Evolutionary conservation across 1,139 yeast species (phyloP), one percentile per base, ranked within the genome.

Genomic region (Yamadazyma jaroonii): DNA sequence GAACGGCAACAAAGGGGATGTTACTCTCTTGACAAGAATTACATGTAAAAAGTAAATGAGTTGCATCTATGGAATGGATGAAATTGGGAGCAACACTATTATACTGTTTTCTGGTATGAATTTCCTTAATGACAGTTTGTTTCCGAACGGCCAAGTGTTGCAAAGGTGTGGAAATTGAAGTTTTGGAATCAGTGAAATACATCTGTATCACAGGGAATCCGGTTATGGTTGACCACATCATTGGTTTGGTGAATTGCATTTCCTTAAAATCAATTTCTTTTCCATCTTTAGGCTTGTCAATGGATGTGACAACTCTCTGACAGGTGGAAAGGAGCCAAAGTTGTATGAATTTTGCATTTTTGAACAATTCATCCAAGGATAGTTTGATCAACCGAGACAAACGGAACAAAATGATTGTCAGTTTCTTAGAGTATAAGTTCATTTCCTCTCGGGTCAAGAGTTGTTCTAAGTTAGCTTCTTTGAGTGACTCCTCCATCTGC

Each of bases 41-140:
- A 0, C 97, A 94, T 8, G 96, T 84, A 72, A 89, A 67, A 40
- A 92, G 69, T 97, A 92, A 90, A 56, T 92, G 98, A 0, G 97
- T 84, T 1, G 98, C 97, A 67, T 92, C 99, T 45, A 92, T 70
- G 62, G 74, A 68, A 46, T 71, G 77, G 35, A 71, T 64, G 43
- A 64, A 71, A 42, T 71, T 71, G 2, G 77, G 75, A 0, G 76
- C 73, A 6, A 71, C 55, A 3, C 63, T 74, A 44, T 62, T 63
- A 35, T 58, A 27, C 42, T 68, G 74, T 39, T 61, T 66, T 27
- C 45, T 36, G n/a, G 43, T 35, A 44, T 66, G 59, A 24, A 68
- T 52, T 1, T 60, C 57, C 0, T 62, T 52, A 3, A 46, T 21
- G 14, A 42, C 38, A 1, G 48, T 37, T 4, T 56, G 54, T 14